Base-by-base conservation (phyloP, 257 asterid species). In the Penstemon newberryi region DNA sequence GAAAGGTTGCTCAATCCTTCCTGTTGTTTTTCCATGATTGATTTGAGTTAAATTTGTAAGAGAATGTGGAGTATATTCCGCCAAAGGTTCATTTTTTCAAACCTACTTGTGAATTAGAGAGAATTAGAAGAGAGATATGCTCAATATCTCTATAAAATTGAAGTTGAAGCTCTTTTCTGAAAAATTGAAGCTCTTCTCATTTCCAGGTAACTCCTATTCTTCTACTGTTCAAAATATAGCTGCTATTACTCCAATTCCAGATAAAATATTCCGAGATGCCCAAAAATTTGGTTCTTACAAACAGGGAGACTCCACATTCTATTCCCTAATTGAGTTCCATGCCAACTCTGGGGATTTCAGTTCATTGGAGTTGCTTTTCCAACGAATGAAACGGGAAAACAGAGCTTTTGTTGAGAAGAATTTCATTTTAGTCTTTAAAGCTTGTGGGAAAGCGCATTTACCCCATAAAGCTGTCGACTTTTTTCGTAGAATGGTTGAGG, bases 271-370 rank as follows among this genome's bases (percentile, higher is more conserved):
- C 74, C 71, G 71, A 63, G 66, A 56, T 60, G 81, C 86, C 15
- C 82, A 51, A 8, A 81, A 79, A 33, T 75, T 49, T 45, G 99
- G 99, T 13, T 83, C 96, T 64, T 87, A 78, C 76, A 90, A 77
- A 44, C 84, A 75, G 37, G 97, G 98, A 3, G 98, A 92, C 76
- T 85, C 96, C 74, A 88, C 97, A 4, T 90, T 86, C 72, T 90
- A 85, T 81, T 81, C 94, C 19, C 85, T 88, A 4, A 87, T 94
- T 54, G 85, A 94, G 56, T 70, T 81, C 67, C 86, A 84, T 70
- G 96, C 99, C 15, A 57, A 44, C 8, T 51, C 78, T 25, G 89
- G 90, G 40, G 91, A 90, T 80, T 87, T 94, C 67, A 64, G 66
- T 73, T 82, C 95, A 45, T 40, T 93, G 85, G 98, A 93, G 71